phyloP scores from a whole-genome alignment of 225 moss, liverwort and hornwort species.

The Bryum argenteum region DNA sequence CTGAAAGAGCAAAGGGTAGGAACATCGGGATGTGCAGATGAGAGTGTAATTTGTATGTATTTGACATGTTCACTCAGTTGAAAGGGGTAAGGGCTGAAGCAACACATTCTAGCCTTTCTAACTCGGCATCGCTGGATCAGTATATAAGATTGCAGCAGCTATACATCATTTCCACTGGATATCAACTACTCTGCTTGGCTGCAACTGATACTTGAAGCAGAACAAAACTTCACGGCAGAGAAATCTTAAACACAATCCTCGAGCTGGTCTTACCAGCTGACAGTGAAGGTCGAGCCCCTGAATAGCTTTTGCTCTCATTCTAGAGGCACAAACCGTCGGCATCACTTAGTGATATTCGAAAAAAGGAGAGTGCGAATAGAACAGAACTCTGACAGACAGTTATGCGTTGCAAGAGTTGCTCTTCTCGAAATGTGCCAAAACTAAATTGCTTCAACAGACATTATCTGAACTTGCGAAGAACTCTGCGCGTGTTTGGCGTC shows the following conservation, averaged over 20 bases:
- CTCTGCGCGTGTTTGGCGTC: slow-evolving; percentile 22
- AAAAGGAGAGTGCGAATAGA: not conserved
- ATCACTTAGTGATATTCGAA: not conserved
- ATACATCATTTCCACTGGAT: not conserved
- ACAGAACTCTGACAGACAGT: not conserved
- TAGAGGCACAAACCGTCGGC: not conserved
- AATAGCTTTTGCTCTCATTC: not conserved
- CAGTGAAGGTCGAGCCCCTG: not conserved
- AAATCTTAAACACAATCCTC: not conserved
- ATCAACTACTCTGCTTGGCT: slow-evolving; percentile 31
- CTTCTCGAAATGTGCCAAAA: not conserved
- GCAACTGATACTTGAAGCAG: slow-evolving; percentile 5
- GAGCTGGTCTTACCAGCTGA: not conserved
- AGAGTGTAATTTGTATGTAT: not conserved
- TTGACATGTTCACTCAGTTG: slow-evolving; percentile 4
- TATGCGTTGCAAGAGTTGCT: not conserved
- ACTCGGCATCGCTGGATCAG: slow-evolving; percentile 11
- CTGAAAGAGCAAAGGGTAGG: not conserved
- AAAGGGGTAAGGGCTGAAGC: not conserved
- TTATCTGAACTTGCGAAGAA: slow-evolving; percentile 49
- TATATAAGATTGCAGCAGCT: not conserved
- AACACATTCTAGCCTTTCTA: slow-evolving; percentile 3
- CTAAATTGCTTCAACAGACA: not conserved
- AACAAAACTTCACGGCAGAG: not conserved
- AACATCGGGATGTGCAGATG: not conserved